Conservation (phyloP, 1,139 yeast species). For the Protomyces lactucae-debilis region DNA sequence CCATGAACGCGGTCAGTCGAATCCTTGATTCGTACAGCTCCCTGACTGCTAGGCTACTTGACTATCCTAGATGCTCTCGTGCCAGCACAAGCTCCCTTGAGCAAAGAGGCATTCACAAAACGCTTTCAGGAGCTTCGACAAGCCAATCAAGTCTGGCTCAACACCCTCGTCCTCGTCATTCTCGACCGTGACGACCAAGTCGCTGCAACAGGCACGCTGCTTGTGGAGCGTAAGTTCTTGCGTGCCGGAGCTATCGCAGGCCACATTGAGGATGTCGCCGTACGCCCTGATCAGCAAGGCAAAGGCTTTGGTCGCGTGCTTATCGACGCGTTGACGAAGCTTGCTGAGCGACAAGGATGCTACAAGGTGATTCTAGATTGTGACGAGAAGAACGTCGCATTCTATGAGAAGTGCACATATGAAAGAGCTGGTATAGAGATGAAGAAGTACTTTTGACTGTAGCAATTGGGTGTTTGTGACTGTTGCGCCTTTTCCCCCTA, state of each 20-base stretch:
- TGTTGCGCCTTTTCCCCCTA: no score
- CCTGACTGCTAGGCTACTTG: conserved; percentile 42
- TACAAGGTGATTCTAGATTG: conserved; percentile 88
- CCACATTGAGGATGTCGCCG: conserved; percentile 93
- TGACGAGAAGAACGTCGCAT: conserved; percentile 69
- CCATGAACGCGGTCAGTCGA: conserved; percentile 46
- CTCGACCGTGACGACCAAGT: conserved; percentile 39
- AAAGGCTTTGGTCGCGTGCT: conserved; percentile 56
- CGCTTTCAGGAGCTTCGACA: neutral
- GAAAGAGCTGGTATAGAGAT: conserved; percentile 17
- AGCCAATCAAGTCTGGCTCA: conserved; percentile 39
- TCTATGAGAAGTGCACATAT: conserved; percentile 74
- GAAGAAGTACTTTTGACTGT: conserved; percentile 5
- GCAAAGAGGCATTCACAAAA: neutral
- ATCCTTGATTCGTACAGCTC: conserved; percentile 57
- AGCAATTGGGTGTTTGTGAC: no score
- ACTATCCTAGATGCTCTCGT: conserved; percentile 8
- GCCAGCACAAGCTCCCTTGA: conserved; percentile 21
- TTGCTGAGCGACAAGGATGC: conserved; percentile 23
- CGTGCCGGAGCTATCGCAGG: conserved; percentile 84
- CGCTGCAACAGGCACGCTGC: conserved; percentile 44
- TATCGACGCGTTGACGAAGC: conserved; percentile 4
- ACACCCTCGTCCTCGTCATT: conserved; percentile 54
- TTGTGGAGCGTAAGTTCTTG: conserved; percentile 52
- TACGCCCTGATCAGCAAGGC: conserved; percentile 71